Base-by-base conservation (phyloP, 2,329 filamentous ascomycete genomes). In the Colletotrichum noveboracense region DNA sequence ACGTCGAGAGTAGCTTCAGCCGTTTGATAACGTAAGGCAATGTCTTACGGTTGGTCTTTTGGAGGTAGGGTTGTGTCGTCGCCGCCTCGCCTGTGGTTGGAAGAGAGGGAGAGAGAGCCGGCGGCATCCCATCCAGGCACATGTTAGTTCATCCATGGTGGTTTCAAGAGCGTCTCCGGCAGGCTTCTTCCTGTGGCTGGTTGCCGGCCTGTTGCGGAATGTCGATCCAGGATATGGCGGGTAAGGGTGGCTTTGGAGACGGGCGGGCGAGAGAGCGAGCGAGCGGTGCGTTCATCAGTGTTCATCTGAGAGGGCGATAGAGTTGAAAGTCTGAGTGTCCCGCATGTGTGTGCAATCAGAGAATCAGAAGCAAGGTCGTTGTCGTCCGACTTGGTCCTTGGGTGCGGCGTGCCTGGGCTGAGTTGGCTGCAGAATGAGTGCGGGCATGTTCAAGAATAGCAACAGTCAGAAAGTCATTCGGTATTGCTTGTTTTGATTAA, bases 161-260 rank as follows among this genome's bases (percentile, higher is more conserved):
- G 65, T 76, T 76, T 75, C 71, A 62, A 70, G 30, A 66, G 48
- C 60, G 74, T 76, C 66, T 76, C 74, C 74, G 48, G 71, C 74
- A 66, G 60, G 61, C 71, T 70, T 70, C 48, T 66, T 66, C 28
- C 34, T 61, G 43, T 61, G 52, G 65, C 55, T 55, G 30, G 61
- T 71, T 62, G 64, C 32, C 69, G 34, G 60, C 48, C 14, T 36
- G 30, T 24, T 65, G n/a, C 36, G 32, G 38, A 62, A 30, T 38
- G 69, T 32, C 38, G 60, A 38, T 60, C 34, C 38, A 18, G 65
- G 74, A 66, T 58, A 28, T 18, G 70, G 74, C 38, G 56, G 34
- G 55, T 24, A 28, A 52, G 36, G 24, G 18, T 69, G 26, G 30
- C 58, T 32, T 52, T 52, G 43, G 10, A 52, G 43, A 52, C n/a